Percentiles rank a stretch among this genome's conserved stretches.
These are phyloP conservation scores for Podospora conica DNA, from an alignment of 495 filamentous ascomycete species.

Conservation along the genomic window DNA sequence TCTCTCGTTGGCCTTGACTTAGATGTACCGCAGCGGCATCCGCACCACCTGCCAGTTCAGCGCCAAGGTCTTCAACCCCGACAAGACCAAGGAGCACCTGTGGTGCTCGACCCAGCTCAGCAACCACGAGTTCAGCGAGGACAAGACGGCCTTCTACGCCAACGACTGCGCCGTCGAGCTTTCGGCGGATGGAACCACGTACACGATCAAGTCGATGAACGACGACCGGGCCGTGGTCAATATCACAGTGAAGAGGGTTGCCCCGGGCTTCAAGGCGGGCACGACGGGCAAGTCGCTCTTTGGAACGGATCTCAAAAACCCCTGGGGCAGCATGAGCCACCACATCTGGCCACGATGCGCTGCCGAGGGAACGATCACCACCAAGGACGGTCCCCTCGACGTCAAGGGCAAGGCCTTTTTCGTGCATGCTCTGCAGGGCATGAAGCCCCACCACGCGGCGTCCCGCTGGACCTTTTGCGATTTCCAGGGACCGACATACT, in stretches of 20 bases:
- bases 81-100: constrained; percentile 57
- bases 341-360: constrained; percentile 84
- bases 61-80: constrained; percentile 77
- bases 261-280: constrained; percentile 81
- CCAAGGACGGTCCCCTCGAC: constrained; percentile 74
- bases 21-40: constrained; percentile 58
- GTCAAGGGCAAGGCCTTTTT: constrained; percentile 74
- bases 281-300: constrained; percentile 79
- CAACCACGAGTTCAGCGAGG: constrained; percentile 77
- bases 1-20: constrained; percentile 25
- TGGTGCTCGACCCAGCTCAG: constrained; percentile 74
- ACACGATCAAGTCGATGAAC: constrained; percentile 77
- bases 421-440: constrained; percentile 82
- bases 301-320: constrained; percentile 74
- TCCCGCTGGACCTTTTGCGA: constrained; percentile 89
- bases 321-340: constrained; percentile 91
- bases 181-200: constrained; percentile 73
- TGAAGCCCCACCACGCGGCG: constrained; percentile 98
- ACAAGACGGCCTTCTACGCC: constrained; percentile 75
- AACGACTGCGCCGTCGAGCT: constrained; percentile 75
- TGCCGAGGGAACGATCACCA: constrained; percentile 76
- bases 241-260: constrained; percentile 63
- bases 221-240: constrained; percentile 75
- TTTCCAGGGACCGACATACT: constrained; percentile 82
- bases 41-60: constrained; percentile 88